Conservation (phyloP, 495 filamentous ascomycete genomes). For the Penicillium bialowiezense region DNA sequence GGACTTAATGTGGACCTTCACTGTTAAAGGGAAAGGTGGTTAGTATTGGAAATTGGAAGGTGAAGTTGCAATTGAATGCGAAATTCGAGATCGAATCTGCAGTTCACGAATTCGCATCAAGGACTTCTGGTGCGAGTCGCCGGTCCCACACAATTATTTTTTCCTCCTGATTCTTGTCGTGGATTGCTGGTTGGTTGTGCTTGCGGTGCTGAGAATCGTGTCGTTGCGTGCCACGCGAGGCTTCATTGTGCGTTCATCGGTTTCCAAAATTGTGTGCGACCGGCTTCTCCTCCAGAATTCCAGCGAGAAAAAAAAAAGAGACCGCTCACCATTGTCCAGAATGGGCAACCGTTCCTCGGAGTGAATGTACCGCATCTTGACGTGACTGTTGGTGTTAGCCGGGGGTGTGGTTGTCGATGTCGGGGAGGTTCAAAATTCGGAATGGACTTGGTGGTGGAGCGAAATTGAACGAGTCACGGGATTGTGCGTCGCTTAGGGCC, state of each 20-base stretch:
- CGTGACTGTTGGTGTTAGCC: constrained; percentile 48
- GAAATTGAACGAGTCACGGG: constrained; percentile 45
- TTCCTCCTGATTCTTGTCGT: not conserved
- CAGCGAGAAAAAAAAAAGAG: constrained; percentile 12
- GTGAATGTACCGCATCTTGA: constrained; percentile 98
- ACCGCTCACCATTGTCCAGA: constrained; percentile 87
- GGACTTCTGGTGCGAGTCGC: constrained; percentile 2
- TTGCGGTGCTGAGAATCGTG: not conserved
- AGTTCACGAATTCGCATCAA: constrained; percentile 1
- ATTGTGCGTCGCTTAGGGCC: constrained; percentile 52
- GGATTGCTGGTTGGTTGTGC: not conserved
- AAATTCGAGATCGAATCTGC: not conserved
- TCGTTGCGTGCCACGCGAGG: not conserved
- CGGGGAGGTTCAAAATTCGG: constrained; percentile 47
- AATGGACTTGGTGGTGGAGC: constrained; percentile 45
- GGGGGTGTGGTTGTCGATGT: constrained; percentile 47
- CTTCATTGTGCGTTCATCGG: not conserved
- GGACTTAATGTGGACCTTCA: constrained; percentile 95
- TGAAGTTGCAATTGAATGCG: not conserved
- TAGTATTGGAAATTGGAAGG: constrained; percentile 23
- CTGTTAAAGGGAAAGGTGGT: constrained; percentile 49
- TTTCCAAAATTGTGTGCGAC: constrained; percentile 10
- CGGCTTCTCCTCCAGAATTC: constrained; percentile 4
- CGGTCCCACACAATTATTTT: constrained; percentile 11
- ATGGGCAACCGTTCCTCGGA: constrained; percentile 89